Evolutionary conservation across 2,329 filamentous ascomycete species (phyloP).

Genomic region (Coleophoma cylindrospora): DNA sequence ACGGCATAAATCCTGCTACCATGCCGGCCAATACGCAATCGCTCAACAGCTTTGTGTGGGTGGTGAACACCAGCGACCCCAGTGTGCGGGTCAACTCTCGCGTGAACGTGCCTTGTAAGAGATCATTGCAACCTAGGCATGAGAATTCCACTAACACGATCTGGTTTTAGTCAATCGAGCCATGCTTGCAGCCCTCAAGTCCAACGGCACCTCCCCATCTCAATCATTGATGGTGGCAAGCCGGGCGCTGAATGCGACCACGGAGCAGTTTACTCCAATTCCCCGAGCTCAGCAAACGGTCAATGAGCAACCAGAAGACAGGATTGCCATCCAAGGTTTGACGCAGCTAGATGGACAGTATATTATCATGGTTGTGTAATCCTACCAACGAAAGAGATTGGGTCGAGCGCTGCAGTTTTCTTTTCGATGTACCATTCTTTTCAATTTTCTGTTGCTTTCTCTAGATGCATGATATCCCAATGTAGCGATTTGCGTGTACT

Average conservation of each 20-base stretch:
- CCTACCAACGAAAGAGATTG: not conserved
- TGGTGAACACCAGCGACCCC: conserved; percentile 4
- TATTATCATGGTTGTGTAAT: conserved; percentile 6
- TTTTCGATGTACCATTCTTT: not conserved
- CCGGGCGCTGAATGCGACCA: conserved; percentile 13
- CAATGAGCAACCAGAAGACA: conserved; percentile 10
- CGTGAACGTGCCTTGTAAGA: conserved; percentile 10
- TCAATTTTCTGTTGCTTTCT: too few relatives aligned
- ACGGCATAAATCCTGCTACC: conserved; percentile 6
- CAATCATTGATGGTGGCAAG: conserved; percentile 12
- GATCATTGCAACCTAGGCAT: too few relatives aligned
- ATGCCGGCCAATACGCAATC: conserved; percentile 2
- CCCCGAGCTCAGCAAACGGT: conserved; percentile 6
- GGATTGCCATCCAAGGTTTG: conserved; percentile 6
- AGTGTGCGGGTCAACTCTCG: conserved; percentile 1
- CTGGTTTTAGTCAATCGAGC: conserved; percentile 10
- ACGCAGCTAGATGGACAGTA: conserved; percentile 14
- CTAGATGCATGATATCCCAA: too few relatives aligned
- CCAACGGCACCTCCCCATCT: conserved; percentile 8
- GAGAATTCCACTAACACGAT: too few relatives aligned
- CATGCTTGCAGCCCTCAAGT: conserved; percentile 11
- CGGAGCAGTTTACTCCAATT: conserved; percentile 7
- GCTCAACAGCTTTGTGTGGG: conserved; percentile 8
- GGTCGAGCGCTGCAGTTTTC: not conserved
- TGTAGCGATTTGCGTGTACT: too few relatives aligned